Evolutionary conservation across 192 early-diverging fungal species (phyloP).

Genomic region (Lobulomyces angularis): DNA sequence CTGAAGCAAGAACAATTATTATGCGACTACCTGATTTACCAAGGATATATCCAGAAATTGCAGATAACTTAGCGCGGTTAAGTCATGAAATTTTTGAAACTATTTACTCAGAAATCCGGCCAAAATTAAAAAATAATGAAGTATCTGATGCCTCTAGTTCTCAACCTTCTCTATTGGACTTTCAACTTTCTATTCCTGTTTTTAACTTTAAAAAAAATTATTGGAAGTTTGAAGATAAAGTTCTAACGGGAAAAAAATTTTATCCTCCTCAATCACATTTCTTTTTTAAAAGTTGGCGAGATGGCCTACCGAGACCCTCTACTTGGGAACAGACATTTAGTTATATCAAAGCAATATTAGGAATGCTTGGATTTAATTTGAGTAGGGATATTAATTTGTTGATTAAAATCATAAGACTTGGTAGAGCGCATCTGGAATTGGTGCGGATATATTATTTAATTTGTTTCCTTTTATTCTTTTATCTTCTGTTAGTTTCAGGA

Average conservation of each 20-base stretch:
- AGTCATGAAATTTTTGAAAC: slow-evolving; percentile 44
- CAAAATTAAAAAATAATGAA: background rate
- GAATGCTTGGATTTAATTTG: slow-evolving; percentile 23
- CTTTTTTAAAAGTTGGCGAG: slow-evolving; percentile 49
- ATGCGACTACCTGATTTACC: slow-evolving; percentile 35
- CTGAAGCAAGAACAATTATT: slow-evolving; percentile 35
- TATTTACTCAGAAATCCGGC: slow-evolving; percentile 20
- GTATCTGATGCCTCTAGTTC: too few species aligned
- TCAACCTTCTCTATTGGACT: too few species aligned
- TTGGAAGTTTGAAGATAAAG: too few species aligned
- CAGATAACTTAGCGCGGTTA: slow-evolving; percentile 45
- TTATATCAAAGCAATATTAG: slow-evolving; percentile 10
- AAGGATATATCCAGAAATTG: slow-evolving; percentile 44
- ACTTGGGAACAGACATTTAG: slow-evolving; percentile 10
- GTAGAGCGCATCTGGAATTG: slow-evolving; percentile 18
- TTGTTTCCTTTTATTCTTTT: background rate
- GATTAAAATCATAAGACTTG: slow-evolving; percentile 31
- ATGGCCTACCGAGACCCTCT: slow-evolving; percentile 16
- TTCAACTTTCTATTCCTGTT: too few species aligned
- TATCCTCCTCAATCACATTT: slow-evolving; percentile 32
- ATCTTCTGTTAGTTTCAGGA: background rate
- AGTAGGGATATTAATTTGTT: slow-evolving; percentile 26
- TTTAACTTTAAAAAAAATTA: too few species aligned
- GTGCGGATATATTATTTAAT: slow-evolving; percentile 9
- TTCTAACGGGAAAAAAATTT: slow-evolving; percentile 12